Evolutionary conservation across 202 grass and related monocot genomes (phyloP).

Genomic region (Setaria viridis): DNA sequence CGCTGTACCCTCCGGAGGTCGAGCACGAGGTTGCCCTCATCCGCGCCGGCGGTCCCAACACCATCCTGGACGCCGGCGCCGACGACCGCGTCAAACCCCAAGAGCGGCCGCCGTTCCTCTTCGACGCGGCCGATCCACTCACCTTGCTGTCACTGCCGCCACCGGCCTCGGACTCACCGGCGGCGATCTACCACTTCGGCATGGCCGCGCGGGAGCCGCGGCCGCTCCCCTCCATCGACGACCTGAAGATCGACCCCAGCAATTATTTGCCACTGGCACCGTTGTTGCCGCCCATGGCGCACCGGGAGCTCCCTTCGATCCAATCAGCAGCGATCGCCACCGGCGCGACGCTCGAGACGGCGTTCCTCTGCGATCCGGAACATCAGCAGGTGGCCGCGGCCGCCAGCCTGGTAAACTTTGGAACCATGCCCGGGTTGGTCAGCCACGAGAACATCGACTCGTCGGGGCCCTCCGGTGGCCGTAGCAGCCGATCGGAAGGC

Average conservation of each 20-base stretch:
- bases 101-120: not conserved
- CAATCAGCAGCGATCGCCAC: not conserved
- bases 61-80: not conserved
- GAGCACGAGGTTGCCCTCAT: slow-evolving; percentile 36
- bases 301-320: slow-evolving; percentile 23
- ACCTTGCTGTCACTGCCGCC: not conserved
- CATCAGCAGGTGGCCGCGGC: not conserved
- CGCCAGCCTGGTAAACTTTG: not conserved
- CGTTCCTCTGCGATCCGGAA: not conserved
- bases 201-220: not conserved
- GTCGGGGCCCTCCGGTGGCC: not conserved
- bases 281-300: not conserved
- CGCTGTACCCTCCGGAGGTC: slow-evolving; percentile 54
- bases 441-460: not conserved
- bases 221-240: not conserved
- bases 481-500: not conserved
- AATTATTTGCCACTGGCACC: not conserved
- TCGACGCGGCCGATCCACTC: not conserved
- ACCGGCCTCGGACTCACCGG: not conserved
- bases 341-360: not conserved
- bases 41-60: slow-evolving; percentile 10
- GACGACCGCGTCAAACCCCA: not conserved
- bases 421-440: not conserved
- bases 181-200: not conserved
- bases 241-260: not conserved